A percentile compares a stretch with the other conserved stretches of the same genome.
Evolutionary conservation across 331 rosid species (phyloP).

Genomic region (Malus hybrid): DNA sequence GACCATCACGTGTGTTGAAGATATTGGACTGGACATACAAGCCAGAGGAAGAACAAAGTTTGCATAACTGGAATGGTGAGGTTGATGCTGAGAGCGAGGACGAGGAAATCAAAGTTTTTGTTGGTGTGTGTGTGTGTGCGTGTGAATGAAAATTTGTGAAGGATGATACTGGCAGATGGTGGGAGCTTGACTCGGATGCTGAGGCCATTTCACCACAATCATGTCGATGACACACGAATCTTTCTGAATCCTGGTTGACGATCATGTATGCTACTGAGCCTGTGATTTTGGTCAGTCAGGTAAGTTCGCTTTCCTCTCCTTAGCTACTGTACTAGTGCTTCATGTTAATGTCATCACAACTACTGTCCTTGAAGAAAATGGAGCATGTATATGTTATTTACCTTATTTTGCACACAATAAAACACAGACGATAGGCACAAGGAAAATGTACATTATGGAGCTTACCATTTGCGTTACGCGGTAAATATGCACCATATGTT

Average conservation of each 20-base stretch:
- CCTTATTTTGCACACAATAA: too few species aligned
- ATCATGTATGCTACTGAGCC: neutral
- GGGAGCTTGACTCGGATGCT: slow-evolving; percentile 23
- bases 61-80: neutral
- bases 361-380: too few species aligned
- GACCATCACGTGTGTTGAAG: slow-evolving; percentile 57
- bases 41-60: slow-evolving; percentile 15
- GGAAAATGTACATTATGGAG: too few species aligned
- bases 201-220: neutral
- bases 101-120: neutral
- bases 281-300: too few species aligned
- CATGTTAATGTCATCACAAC: too few species aligned
- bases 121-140: neutral
- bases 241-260: too few species aligned
- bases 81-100: slow-evolving; percentile 1
- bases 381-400: too few species aligned
- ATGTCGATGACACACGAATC: neutral
- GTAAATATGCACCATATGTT: too few species aligned
- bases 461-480: too few species aligned
- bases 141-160: neutral
- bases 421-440: too few species aligned
- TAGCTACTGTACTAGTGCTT: too few species aligned
- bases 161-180: slow-evolving; percentile 18
- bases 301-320: too few species aligned
- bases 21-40: slow-evolving; percentile 40